These are phyloP conservation scores for Terana coerulea DNA, from an alignment of 768 basidiomycete species.

Conservation along the genomic window DNA sequence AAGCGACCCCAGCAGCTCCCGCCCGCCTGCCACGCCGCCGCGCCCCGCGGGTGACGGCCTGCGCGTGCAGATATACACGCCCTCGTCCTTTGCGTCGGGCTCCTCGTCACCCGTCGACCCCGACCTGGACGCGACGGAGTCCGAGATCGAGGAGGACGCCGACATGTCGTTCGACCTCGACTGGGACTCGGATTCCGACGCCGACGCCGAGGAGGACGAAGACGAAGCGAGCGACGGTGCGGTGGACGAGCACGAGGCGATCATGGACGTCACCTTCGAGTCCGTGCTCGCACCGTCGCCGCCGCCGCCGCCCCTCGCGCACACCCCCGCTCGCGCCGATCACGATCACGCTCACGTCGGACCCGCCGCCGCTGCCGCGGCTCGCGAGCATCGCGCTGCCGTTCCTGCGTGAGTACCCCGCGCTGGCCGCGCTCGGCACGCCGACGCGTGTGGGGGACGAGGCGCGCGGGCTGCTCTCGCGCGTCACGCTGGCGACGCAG, in stretches of 20 bases:
- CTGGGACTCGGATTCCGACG: background rate
- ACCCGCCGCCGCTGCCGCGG: constrained; percentile 3
- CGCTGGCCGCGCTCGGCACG: constrained; percentile 1
- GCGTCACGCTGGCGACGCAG: background rate
- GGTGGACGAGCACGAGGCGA: constrained; percentile 5
- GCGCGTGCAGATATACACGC: constrained; percentile 11
- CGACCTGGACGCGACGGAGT: constrained; percentile 4
- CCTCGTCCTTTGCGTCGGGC: constrained; percentile 1
- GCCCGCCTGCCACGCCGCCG: too few species aligned
- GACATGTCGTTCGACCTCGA: constrained; percentile 14
- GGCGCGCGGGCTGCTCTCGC: constrained; percentile 1
- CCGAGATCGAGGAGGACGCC: constrained; percentile 7
- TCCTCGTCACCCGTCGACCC: background rate
- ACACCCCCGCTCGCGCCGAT: background rate
- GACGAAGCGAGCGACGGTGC: background rate
- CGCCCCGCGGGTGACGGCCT: background rate
- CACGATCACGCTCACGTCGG: background rate
- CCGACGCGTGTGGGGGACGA: background rate
- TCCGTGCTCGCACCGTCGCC: background rate
- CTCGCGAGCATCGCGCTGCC: constrained; percentile 3
- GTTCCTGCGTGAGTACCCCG: constrained; percentile 7
- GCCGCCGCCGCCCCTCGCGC: background rate
- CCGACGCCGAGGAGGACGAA: background rate
- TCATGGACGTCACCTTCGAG: constrained; percentile 7
- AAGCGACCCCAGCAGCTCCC: background rate